A percentile compares a stretch with the other conserved stretches of the same genome.
Evolutionary conservation across 352 stramenopile genomes (phyloP).

Genomic region (Phytopythium delawarense): DNA sequence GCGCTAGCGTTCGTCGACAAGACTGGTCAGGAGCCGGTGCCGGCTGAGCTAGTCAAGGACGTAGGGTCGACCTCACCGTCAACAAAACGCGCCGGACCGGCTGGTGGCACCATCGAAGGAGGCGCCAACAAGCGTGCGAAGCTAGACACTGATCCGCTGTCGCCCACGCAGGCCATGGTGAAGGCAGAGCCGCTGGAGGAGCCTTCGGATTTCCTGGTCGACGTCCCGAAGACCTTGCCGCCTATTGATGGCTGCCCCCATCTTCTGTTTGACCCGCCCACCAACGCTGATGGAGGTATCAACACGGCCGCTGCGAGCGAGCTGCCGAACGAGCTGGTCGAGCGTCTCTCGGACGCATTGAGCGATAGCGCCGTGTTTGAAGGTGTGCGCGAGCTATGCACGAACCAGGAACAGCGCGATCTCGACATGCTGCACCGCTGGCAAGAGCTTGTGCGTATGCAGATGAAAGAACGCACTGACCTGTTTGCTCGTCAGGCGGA

Average conservation of each 20-base stretch:
- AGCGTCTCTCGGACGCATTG: slow-evolving; percentile 55
- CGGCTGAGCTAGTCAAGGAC: slow-evolving; percentile 5
- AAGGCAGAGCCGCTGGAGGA: slow-evolving; percentile 9
- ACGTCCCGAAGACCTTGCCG: slow-evolving; percentile 53
- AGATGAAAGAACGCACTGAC: slow-evolving; percentile 80
- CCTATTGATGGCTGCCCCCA: slow-evolving; percentile 50
- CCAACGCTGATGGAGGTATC: slow-evolving; percentile 19
- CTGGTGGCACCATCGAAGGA: slow-evolving; percentile 10
- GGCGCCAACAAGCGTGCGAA: slow-evolving; percentile 25
- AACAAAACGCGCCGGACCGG: slow-evolving; percentile 12
- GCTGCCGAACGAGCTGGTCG: slow-evolving; percentile 48
- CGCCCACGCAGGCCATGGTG: background rate
- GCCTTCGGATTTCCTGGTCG: slow-evolving; percentile 34
- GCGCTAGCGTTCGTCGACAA: slow-evolving; percentile 66
- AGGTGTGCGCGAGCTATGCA: slow-evolving; percentile 50
- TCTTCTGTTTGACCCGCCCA: slow-evolving; percentile 54
- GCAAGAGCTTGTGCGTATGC: slow-evolving; percentile 75
- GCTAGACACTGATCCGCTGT: slow-evolving; percentile 8
- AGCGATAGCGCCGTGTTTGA: slow-evolving; percentile 65
- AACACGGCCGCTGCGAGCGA: slow-evolving; percentile 19
- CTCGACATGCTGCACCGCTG: slow-evolving; percentile 72
- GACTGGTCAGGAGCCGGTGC: slow-evolving; percentile 23
- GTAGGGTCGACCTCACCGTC: slow-evolving; percentile 5
- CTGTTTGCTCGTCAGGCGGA: slow-evolving; percentile 54
- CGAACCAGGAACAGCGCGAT: slow-evolving; percentile 58